Percentiles rank a stretch among this genome's conserved stretches.
These are phyloP conservation scores for Filosporella fistucella DNA, from an alignment of 495 filamentous ascomycete genomes.

Conservation along the genomic window DNA sequence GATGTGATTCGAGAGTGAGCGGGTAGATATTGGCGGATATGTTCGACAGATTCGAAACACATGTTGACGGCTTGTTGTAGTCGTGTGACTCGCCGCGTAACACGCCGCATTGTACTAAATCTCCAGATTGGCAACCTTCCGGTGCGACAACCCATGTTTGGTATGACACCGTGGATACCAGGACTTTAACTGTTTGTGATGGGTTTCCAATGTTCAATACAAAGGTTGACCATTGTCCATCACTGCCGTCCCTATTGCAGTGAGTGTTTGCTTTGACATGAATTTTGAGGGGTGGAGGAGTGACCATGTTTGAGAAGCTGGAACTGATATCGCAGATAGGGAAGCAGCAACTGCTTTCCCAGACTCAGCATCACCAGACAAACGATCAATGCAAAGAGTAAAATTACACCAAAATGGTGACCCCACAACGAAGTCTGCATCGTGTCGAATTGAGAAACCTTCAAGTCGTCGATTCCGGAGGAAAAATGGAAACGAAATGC, in stretches of 20 bases:
- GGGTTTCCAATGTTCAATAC: conserved; percentile 31
- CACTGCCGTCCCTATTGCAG: conserved; percentile 32
- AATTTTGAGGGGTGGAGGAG: too few relatives aligned
- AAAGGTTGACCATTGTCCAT: conserved; percentile 36
- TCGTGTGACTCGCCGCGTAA: conserved; percentile 28
- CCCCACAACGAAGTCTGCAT: too few relatives aligned
- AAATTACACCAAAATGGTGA: too few relatives aligned
- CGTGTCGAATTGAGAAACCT: too few relatives aligned
- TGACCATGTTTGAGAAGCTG: too few relatives aligned
- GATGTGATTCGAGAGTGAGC: conserved; percentile 31
- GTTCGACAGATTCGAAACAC: conserved; percentile 4
- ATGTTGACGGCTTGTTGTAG: conserved; percentile 16
- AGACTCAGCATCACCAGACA: too few relatives aligned
- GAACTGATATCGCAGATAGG: neutral
- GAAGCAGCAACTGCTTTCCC: neutral
- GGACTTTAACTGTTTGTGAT: conserved; percentile 29
- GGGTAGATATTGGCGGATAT: conserved; percentile 6
- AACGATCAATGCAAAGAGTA: too few relatives aligned
- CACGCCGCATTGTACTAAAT: conserved; percentile 25
- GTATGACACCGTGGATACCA: conserved; percentile 28
- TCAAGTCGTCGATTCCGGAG: too few relatives aligned
- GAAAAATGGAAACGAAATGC: too few relatives aligned
- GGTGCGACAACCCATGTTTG: conserved; percentile 28
- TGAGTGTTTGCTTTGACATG: too few relatives aligned
- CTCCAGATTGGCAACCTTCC: conserved; percentile 29